A percentile compares a stretch with the other conserved stretches of the same genome.
Evolutionary conservation across 1,139 yeast genomes (phyloP).

Genomic region (Pichia terricola): DNA sequence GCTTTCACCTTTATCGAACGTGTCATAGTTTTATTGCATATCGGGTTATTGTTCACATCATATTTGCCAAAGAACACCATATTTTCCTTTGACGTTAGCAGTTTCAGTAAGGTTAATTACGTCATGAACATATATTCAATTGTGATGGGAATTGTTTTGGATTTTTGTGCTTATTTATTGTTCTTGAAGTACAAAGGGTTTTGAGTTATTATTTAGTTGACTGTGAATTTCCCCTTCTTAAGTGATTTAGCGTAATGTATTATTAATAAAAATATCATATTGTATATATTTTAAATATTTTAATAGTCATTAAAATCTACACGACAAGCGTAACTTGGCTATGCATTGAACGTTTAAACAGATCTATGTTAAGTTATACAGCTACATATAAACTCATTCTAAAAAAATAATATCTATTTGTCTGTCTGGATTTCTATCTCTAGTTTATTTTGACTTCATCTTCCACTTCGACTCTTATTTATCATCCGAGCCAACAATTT

Average conservation of each 20-base stretch:
- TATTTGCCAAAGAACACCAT: constrained; percentile 8
- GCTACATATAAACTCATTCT: no score
- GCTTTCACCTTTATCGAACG: constrained; percentile 16
- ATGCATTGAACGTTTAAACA: no score
- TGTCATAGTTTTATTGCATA: constrained; percentile 21
- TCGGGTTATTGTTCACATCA: background rate
- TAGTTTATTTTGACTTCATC: background rate
- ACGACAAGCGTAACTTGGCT: no score
- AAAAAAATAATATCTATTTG: no score
- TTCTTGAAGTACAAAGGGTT: background rate
- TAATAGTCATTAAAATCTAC: no score
- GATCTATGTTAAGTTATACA: no score
- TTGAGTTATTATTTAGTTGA: no score
- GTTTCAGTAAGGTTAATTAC: constrained; percentile 6
- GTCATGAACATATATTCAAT: constrained; percentile 4
- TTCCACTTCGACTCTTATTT: constrained; percentile 3
- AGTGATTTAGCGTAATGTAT: no score
- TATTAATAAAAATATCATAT: no score
- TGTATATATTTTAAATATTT: no score
- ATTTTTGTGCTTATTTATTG: constrained; percentile 23
- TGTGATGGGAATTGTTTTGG: constrained; percentile 23
- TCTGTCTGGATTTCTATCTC: background rate
- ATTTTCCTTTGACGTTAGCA: constrained; percentile 8
- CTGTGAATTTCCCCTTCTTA: no score
- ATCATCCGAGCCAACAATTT: constrained; percentile 55